phyloP scores from a whole-genome alignment of 1,139 yeast species.

The Yamadazyma oceani region DNA sequence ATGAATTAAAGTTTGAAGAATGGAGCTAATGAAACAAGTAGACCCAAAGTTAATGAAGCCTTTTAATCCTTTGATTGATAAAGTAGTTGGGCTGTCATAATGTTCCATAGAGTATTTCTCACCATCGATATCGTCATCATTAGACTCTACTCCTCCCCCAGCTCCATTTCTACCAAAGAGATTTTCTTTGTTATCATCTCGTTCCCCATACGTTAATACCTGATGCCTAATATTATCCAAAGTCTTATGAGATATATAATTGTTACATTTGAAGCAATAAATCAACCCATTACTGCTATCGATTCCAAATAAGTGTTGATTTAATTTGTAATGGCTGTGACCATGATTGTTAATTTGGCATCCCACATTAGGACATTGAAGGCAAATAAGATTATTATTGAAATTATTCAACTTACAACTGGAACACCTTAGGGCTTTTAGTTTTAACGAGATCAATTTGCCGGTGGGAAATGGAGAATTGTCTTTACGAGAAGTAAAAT shows the following conservation, averaged over 20 bases:
- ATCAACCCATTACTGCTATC: slow-evolving; percentile 59
- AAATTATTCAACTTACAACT: slow-evolving; percentile 49
- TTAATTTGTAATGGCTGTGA: slow-evolving; percentile 54
- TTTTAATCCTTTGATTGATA: slow-evolving; percentile 71
- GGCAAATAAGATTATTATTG: slow-evolving; percentile 61
- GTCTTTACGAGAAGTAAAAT: slow-evolving; percentile 32
- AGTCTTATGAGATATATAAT: slow-evolving; percentile 61
- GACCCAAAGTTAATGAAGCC: slow-evolving; percentile 95
- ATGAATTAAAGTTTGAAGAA: slow-evolving; percentile 81
- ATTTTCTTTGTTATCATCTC: slow-evolving; percentile 26
- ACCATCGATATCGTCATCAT: slow-evolving; percentile 22
- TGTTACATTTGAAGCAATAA: slow-evolving; percentile 77
- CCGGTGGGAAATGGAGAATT: slow-evolving; percentile 27
- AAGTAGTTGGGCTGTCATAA: slow-evolving; percentile 51
- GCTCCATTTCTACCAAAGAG: neutral
- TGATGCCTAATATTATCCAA: slow-evolving; percentile 52
- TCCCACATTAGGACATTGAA: slow-evolving; percentile 83
- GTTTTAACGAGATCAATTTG: slow-evolving; percentile 38
- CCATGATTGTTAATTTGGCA: slow-evolving; percentile 61
- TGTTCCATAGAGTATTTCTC: slow-evolving; percentile 9
- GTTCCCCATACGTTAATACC: slow-evolving; percentile 13
- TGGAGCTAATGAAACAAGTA: slow-evolving; percentile 93
- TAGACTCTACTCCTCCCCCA: neutral
- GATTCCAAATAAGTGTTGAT: slow-evolving; percentile 75
- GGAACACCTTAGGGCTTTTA: slow-evolving; percentile 48